phyloP scores from a whole-genome alignment of 352 stramenopile species.

The Aphanomyces astaci region DNA sequence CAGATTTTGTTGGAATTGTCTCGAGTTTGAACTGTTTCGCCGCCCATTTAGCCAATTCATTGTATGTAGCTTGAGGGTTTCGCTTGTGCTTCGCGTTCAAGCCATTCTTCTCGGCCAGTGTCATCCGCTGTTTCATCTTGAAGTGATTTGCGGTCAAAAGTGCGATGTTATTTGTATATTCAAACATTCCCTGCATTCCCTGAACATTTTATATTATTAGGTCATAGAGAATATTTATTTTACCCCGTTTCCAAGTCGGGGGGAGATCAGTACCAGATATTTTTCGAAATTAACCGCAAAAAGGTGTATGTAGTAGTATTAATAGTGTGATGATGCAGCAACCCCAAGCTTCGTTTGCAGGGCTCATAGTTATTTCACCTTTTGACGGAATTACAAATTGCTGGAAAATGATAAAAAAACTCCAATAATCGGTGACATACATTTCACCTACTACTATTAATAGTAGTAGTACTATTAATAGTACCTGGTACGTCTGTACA shows the following conservation, averaged over 20 bases:
- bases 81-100: not conserved
- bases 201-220: not conserved
- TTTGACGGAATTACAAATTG: too few relatives aligned
- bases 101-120: not conserved
- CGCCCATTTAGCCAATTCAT: not conserved
- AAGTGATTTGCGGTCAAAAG: not conserved
- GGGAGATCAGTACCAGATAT: constrained; percentile 12
- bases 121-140: constrained; percentile 10
- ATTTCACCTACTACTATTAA: too few relatives aligned
- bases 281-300: too few relatives aligned
- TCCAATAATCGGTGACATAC: too few relatives aligned
- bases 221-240: constrained; percentile 9
- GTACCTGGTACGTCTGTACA: too few relatives aligned
- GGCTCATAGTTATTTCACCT: too few relatives aligned
- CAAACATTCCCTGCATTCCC: not conserved
- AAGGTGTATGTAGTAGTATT: too few relatives aligned
- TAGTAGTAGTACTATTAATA: too few relatives aligned
- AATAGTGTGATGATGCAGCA: too few relatives aligned
- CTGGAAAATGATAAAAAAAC: too few relatives aligned
- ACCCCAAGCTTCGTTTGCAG: too few relatives aligned
- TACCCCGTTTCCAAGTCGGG: not conserved
- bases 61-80: constrained; percentile 1
- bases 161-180: not conserved
- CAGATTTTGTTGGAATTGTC: constrained; percentile 5
- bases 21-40: not conserved